These are phyloP conservation scores for Dactylonectria macrodidyma DNA, from an alignment of 2,329 filamentous ascomycete genomes.

Conservation along the genomic window DNA sequence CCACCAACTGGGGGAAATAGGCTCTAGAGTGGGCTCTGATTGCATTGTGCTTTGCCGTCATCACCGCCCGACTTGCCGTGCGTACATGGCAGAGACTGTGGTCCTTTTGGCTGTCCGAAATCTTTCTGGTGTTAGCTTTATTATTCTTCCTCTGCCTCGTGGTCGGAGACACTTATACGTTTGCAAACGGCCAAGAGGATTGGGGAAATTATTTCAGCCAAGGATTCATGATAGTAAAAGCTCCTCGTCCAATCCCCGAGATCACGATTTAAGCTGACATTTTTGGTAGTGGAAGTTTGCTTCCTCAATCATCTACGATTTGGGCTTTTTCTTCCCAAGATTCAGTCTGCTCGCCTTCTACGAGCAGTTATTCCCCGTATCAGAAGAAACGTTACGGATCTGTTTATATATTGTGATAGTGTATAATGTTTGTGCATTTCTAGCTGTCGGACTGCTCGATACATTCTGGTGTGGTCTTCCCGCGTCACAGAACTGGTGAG, in stretches of 20 bases:
- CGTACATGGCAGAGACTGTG: neutral
- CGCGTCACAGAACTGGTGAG: constrained; percentile 5
- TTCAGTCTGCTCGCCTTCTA: constrained; percentile 16
- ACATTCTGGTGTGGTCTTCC: constrained; percentile 11
- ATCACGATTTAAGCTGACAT: neutral
- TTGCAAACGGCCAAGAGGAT: neutral
- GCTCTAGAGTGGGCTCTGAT: neutral
- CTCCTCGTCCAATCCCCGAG: neutral
- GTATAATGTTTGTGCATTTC: constrained; percentile 1
- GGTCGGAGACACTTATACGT: constrained; percentile 11
- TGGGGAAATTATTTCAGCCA: neutral
- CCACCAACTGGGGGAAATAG: neutral
- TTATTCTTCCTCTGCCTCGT: neutral
- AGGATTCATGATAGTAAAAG: neutral
- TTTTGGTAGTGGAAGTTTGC: neutral
- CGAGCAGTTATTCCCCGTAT: constrained; percentile 9
- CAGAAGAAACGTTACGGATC: neutral
- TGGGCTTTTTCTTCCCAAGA: constrained; percentile 12
- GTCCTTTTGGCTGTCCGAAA: constrained; percentile 9
- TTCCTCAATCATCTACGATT: neutral
- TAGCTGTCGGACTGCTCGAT: neutral
- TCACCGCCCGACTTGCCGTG: neutral
- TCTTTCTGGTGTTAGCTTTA: neutral
- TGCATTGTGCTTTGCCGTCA: neutral
- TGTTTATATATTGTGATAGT: neutral